These are phyloP conservation scores for Kappamyces sp. DNA, from an alignment of 192 early-diverging fungal species.

Conservation along the genomic window DNA sequence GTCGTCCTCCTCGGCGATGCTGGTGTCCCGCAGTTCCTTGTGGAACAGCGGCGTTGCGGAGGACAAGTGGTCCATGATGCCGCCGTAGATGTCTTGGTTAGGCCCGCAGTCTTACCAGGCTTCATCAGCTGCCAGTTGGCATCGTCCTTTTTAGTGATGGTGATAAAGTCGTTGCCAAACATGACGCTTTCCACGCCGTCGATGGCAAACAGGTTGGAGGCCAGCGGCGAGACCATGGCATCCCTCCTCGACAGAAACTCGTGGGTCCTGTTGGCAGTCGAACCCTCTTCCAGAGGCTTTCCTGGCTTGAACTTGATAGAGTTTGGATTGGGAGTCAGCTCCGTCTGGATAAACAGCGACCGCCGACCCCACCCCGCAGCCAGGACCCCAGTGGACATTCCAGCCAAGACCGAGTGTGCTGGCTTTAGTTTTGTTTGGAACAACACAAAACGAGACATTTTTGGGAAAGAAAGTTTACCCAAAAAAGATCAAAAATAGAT, in stretches of 20 bases:
- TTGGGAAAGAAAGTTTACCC: no score
- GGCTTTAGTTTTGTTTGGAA: no score
- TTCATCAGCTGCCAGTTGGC: conserved; percentile 97
- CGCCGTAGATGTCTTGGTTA: conserved; percentile 75
- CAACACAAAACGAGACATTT: no score
- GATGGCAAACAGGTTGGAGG: conserved; percentile 83
- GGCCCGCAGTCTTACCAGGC: conserved; percentile 38
- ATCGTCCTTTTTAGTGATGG: conserved; percentile 83
- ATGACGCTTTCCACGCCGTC: conserved; percentile 89
- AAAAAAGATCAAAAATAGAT: no score
- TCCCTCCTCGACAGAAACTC: conserved; percentile 81
- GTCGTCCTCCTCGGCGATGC: conserved; percentile 71
- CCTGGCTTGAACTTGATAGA: conserved; percentile 97
- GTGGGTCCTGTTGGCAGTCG: conserved; percentile 37
- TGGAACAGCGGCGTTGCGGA: conserved; percentile 74
- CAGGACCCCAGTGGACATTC: no score
- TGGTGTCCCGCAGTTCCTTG: conserved; percentile 52
- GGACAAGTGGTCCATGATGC: conserved; percentile 85
- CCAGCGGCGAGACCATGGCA: conserved; percentile 72
- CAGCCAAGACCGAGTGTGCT: no score
- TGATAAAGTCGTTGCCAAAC: conserved; percentile 91
- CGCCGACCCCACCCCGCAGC: conserved; percentile 4
- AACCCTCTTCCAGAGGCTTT: conserved; percentile 61
- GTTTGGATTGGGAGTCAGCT: conserved; percentile 88
- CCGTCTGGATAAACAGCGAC: conserved; percentile 59